Percentiles rank a stretch among this genome's conserved stretches.
These are phyloP conservation scores for Coffea eugenioides DNA, from an alignment of 257 asterid species.

Conservation along the genomic window DNA sequence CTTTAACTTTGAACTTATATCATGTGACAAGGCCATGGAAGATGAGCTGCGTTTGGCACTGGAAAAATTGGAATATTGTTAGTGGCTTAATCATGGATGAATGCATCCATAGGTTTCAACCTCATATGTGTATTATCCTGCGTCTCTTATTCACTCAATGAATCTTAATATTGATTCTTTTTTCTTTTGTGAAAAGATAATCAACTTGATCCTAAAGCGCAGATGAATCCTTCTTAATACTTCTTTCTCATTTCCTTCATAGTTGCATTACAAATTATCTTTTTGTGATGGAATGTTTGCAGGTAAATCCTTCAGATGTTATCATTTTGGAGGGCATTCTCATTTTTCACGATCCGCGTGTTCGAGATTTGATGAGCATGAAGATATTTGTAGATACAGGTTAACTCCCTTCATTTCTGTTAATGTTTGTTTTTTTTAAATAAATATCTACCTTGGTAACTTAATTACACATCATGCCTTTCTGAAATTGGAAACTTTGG, in stretches of 20 bases:
- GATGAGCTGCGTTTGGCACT: neutral
- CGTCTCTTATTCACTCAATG: neutral
- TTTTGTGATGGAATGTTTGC: constrained; percentile 25
- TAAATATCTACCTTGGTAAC: neutral
- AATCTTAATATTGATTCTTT: neutral
- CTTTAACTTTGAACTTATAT: neutral
- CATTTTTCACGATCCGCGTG: constrained; percentile 88
- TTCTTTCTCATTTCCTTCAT: neutral
- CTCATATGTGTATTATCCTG: neutral
- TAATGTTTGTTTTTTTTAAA: neutral
- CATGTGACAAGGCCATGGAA: neutral
- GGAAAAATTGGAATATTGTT: neutral
- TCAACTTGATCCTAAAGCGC: neutral
- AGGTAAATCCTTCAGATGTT: constrained; percentile 99
- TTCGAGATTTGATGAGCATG: constrained; percentile 88
- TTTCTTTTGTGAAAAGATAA: neutral
- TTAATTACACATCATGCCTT: neutral
- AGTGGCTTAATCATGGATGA: neutral
- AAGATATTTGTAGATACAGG: constrained; percentile 99
- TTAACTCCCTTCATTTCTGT: constrained; percentile 33
- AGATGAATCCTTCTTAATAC: neutral
- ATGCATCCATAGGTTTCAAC: neutral
- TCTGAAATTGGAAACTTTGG: neutral
- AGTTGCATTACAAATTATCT: neutral
- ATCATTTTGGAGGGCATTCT: constrained; percentile 97